These are phyloP conservation scores for Hypoxylon sp. DNA, from an alignment of 2,329 filamentous ascomycete species.

Conservation along the genomic window DNA sequence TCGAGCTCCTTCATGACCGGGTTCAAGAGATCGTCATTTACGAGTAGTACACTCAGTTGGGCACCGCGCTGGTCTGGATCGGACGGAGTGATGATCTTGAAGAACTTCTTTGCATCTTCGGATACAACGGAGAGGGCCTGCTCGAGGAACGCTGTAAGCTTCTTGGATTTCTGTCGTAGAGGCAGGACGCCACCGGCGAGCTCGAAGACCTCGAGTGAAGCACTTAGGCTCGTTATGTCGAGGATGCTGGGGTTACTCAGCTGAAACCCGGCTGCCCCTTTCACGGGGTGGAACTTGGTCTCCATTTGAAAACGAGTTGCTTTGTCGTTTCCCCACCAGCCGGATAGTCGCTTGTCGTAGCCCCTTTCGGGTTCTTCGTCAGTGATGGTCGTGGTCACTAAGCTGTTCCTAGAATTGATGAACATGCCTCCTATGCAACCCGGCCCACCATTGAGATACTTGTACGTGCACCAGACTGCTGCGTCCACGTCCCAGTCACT, in stretches of 20 bases:
- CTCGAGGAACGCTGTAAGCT: constrained; percentile 79
- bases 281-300: constrained; percentile 79
- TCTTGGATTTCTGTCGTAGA: constrained; percentile 76
- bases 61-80: constrained; percentile 77
- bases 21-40: constrained; percentile 74
- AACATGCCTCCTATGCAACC: constrained; percentile 82
- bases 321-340: constrained; percentile 87
- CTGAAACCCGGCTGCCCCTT: constrained; percentile 82
- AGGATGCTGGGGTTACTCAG: constrained; percentile 81
- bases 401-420: constrained; percentile 76
- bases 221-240: constrained; percentile 79
- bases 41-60: constrained; percentile 75
- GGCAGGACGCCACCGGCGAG: constrained; percentile 72
- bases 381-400: constrained; percentile 53
- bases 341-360: constrained; percentile 72
- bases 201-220: constrained; percentile 79
- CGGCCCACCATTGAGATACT: constrained; percentile 84
- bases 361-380: constrained; percentile 56
- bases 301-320: constrained; percentile 80
- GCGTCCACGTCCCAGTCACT: constrained; percentile 86
- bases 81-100: constrained; percentile 75
- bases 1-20: constrained; percentile 74
- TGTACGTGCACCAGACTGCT: constrained; percentile 86
- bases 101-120: constrained; percentile 57
- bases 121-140: constrained; percentile 64